Conservation (phyloP, 148 eudicot species). For the Vaccinium myrtillus region DNA sequence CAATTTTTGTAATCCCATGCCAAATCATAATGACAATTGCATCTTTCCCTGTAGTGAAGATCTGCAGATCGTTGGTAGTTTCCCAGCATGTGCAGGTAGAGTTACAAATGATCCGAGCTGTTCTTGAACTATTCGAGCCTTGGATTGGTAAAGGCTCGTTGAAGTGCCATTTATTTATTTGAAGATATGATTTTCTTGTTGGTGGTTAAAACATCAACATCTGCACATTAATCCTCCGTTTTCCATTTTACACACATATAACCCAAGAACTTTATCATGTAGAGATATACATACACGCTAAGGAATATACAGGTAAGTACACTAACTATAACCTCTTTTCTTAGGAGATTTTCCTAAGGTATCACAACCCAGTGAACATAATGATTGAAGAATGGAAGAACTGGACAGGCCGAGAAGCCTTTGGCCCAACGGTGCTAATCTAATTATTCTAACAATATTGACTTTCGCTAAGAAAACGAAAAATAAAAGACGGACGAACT, state of each 20-base stretch:
- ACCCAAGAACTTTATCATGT: not conserved
- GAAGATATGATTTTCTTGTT: not conserved
- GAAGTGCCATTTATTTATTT: not conserved
- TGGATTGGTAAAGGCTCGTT: too few relatives aligned
- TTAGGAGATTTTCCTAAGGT: not conserved
- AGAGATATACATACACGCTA: not conserved
- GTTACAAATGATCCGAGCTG: too few relatives aligned
- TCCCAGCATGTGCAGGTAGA: not conserved
- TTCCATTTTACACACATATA: not conserved
- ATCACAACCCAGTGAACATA: not conserved
- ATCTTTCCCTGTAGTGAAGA: not conserved
- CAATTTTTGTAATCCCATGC: not conserved
- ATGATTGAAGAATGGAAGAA: not conserved
- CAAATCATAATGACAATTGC: not conserved
- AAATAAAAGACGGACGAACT: not conserved
- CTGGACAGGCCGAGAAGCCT: not conserved
- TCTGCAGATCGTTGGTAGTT: not conserved
- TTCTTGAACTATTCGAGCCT: too few relatives aligned
- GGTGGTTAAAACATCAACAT: conserved; percentile 12
- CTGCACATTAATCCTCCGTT: not conserved
- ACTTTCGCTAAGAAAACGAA: too few relatives aligned
- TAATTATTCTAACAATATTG: too few relatives aligned
- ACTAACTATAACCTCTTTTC: not conserved
- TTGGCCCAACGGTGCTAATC: too few relatives aligned
- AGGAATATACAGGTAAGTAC: not conserved